These are phyloP conservation scores for Psilocybe mexicana DNA, from an alignment of 1,284 basidiomycete genomes.

Conservation along the genomic window DNA sequence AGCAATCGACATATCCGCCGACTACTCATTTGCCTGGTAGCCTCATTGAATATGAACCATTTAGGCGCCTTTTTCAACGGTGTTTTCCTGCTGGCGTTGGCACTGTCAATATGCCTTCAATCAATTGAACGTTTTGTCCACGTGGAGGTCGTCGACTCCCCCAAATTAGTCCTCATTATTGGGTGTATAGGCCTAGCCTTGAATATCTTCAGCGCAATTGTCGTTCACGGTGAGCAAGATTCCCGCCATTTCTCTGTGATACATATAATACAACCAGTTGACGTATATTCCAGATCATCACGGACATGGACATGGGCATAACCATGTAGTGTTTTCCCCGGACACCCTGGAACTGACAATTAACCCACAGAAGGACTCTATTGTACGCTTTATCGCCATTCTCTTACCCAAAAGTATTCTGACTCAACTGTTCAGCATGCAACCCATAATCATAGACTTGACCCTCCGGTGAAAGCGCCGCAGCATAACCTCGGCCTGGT, in stretches of 20 bases:
- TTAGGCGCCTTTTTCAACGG: constrained; percentile 54
- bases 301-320: constrained; percentile 37
- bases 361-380: constrained; percentile 27
- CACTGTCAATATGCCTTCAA: constrained; percentile 49
- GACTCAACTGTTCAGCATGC: constrained; percentile 34
- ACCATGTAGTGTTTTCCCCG: constrained; percentile 25
- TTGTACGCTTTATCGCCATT: constrained; percentile 26
- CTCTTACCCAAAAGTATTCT: neutral
- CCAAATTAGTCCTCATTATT: constrained; percentile 43
- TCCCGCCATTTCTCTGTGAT: neutral
- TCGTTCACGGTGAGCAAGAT: constrained; percentile 41
- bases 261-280: no score
- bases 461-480: constrained; percentile 32
- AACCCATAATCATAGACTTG: constrained; percentile 43
- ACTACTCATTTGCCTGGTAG: neutral
- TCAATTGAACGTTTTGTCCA: constrained; percentile 49
- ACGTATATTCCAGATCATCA: constrained; percentile 30
- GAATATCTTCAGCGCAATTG: constrained; percentile 44
- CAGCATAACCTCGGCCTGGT: constrained; percentile 42
- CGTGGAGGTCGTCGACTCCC: constrained; percentile 38
- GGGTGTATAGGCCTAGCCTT: constrained; percentile 45
- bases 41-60: constrained; percentile 7
- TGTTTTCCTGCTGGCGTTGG: constrained; percentile 49
- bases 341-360: constrained; percentile 21
- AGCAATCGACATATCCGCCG: constrained; percentile 14